A percentile compares a stretch with the other conserved stretches of the same genome.
phyloP scores from a whole-genome alignment of 208 protist species.

The Leptomonas seymouri region DNA sequence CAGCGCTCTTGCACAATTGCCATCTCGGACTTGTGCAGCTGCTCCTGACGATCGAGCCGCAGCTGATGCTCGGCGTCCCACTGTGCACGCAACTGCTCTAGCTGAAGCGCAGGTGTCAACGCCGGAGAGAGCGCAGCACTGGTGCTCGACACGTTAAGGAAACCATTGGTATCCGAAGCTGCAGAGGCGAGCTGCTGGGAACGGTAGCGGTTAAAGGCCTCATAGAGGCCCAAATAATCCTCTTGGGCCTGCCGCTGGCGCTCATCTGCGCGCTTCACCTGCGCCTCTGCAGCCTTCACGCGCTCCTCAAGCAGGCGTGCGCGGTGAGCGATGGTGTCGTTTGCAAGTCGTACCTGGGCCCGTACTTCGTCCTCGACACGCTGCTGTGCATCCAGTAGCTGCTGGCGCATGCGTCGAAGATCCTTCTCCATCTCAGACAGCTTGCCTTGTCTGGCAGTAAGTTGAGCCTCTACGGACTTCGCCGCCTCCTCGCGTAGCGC shows the following conservation, averaged over 20 bases:
- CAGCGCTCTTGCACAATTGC: constrained; percentile 31
- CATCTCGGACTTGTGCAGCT: constrained; percentile 43
- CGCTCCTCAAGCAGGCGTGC: constrained; percentile 53
- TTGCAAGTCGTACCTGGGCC: constrained; percentile 74
- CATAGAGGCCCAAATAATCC: constrained; percentile 74
- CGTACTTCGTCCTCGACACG: constrained; percentile 75
- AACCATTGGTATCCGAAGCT: background rate
- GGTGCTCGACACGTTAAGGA: background rate
- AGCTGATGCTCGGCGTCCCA: constrained; percentile 53
- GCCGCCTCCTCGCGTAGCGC: constrained; percentile 35
- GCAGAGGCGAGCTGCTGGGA: constrained; percentile 49
- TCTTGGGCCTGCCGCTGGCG: constrained; percentile 61
- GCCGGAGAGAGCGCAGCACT: background rate
- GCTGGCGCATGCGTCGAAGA: constrained; percentile 53
- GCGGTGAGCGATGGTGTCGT: constrained; percentile 68
- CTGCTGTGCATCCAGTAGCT: constrained; percentile 69
- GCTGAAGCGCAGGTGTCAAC: constrained; percentile 3
- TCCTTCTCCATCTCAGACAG: constrained; percentile 62
- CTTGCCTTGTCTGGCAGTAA: constrained; percentile 40
- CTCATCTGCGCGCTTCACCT: constrained; percentile 67
- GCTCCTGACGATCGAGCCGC: constrained; percentile 43
- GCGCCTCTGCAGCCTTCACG: constrained; percentile 57
- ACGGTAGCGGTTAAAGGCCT: constrained; percentile 70
- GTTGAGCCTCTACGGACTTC: constrained; percentile 38
- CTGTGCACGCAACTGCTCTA: constrained; percentile 42